These are phyloP conservation scores for Daldinia caldariorum DNA, from an alignment of 495 filamentous ascomycete species.

Conservation along the genomic window DNA sequence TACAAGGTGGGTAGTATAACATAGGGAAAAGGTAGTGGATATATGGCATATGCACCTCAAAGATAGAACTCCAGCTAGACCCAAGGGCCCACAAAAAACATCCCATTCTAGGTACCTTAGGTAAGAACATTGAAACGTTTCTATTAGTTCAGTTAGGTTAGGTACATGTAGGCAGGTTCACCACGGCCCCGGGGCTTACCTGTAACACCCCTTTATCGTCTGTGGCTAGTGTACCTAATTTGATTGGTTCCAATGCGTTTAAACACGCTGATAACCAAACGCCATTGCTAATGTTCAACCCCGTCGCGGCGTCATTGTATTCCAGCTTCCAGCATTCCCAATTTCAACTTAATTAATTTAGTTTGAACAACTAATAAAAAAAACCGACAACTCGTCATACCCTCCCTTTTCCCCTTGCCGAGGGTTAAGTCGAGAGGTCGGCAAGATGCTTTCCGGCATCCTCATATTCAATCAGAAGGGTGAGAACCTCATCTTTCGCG, in stretches of 20 bases:
- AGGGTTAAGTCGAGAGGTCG: slow-evolving; percentile 36
- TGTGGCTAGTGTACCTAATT: not conserved
- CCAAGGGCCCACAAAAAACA: not conserved
- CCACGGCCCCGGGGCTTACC: not conserved
- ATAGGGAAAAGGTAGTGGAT: no score
- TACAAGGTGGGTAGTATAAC: no score
- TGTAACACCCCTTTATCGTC: not conserved
- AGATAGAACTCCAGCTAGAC: not conserved
- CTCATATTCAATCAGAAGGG: slow-evolving; percentile 99
- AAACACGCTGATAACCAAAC: slow-evolving; percentile 2
- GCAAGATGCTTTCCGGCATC: slow-evolving; percentile 91
- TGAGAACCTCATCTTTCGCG: slow-evolving; percentile 98
- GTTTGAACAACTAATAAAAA: not conserved
- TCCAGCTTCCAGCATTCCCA: slow-evolving; percentile 1
- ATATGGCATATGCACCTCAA: not conserved
- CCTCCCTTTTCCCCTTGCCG: slow-evolving; percentile 3
- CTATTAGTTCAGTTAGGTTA: no score
- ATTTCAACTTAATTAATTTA: slow-evolving; percentile 6
- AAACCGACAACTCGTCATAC: slow-evolving; percentile 4
- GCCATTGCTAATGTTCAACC: slow-evolving; percentile 5
- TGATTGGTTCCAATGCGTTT: slow-evolving; percentile 1
- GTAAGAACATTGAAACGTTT: no score
- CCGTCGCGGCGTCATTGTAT: slow-evolving; percentile 14
- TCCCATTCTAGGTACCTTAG: no score
- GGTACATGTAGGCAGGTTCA: no score